phyloP scores from a whole-genome alignment of 257 asterid genomes.

The Ballota nigra region DNA sequence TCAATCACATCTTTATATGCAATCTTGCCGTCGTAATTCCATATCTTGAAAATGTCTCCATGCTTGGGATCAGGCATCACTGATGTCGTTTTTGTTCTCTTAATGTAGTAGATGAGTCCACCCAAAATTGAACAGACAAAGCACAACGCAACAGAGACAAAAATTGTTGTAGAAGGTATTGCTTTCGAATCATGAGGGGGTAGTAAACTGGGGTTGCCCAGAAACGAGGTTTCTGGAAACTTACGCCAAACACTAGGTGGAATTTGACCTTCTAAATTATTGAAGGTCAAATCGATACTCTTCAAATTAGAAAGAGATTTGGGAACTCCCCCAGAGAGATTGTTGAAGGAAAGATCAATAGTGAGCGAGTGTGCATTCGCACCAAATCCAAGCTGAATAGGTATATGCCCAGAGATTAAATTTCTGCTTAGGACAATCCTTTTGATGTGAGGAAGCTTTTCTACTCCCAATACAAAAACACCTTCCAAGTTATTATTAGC shows the following conservation, averaged over 20 bases:
- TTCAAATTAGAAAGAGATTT: too few relatives aligned
- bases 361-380: too few relatives aligned
- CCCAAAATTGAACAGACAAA: neutral
- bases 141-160: neutral
- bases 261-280: too few relatives aligned
- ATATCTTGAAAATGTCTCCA: neutral
- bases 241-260: too few relatives aligned
- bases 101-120: neutral
- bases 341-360: too few relatives aligned
- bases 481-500: neutral
- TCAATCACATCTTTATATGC: neutral
- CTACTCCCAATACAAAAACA: neutral
- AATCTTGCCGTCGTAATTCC: neutral
- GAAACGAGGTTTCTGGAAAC: neutral
- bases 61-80: neutral
- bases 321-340: too few relatives aligned
- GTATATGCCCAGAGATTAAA: neutral
- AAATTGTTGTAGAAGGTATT: too few relatives aligned
- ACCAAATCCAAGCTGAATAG: neutral
- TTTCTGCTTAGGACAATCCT: neutral
- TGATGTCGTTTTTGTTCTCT: neutral
- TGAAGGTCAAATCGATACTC: too few relatives aligned
- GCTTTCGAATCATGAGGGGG: neutral
- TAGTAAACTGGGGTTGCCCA: neutral
- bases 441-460: neutral